Conservation (phyloP, 352 stramenopile genomes). For the Pythium insidiosum region DNA sequence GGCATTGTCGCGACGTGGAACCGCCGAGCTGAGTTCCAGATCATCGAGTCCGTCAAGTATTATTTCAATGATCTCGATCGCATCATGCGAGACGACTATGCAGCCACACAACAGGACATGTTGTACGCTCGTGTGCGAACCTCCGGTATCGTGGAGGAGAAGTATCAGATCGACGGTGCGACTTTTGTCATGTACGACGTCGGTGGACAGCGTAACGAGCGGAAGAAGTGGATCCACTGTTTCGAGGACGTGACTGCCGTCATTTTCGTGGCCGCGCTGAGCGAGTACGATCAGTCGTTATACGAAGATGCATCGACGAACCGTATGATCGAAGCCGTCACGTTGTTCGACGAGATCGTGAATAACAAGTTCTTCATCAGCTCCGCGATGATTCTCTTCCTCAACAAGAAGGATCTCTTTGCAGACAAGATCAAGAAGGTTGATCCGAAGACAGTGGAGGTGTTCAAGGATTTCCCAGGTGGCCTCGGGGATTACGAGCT, state of each 20-base stretch:
- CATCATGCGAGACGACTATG: constrained; percentile 91
- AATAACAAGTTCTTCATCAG: constrained; percentile 93
- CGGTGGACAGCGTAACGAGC: constrained; percentile 93
- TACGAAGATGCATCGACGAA: constrained; percentile 93
- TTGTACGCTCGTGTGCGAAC: constrained; percentile 93
- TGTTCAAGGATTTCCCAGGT: constrained; percentile 89
- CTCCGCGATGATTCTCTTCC: constrained; percentile 94
- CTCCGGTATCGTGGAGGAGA: constrained; percentile 93
- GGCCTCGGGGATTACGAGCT: constrained; percentile 81
- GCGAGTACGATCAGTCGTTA: constrained; percentile 92
- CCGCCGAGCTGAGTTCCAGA: constrained; percentile 91
- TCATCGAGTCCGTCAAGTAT: constrained; percentile 96
- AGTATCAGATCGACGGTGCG: constrained; percentile 92
- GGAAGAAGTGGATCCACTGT: constrained; percentile 97
- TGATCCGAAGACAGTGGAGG: constrained; percentile 86
- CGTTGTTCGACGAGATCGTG: constrained; percentile 93
- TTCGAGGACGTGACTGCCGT: constrained; percentile 96
- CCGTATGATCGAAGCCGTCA: constrained; percentile 93
- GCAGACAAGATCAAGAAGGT: constrained; percentile 94
- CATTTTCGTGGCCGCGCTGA: constrained; percentile 95
- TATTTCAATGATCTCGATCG: constrained; percentile 95
- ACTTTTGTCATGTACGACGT: constrained; percentile 98
- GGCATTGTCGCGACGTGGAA: constrained; percentile 88
- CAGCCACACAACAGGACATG: constrained; percentile 93
- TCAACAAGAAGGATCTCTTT: constrained; percentile 98